Evolutionary conservation across 257 asterid genomes (phyloP).

Genomic region (Cynanchum wilfordii): DNA sequence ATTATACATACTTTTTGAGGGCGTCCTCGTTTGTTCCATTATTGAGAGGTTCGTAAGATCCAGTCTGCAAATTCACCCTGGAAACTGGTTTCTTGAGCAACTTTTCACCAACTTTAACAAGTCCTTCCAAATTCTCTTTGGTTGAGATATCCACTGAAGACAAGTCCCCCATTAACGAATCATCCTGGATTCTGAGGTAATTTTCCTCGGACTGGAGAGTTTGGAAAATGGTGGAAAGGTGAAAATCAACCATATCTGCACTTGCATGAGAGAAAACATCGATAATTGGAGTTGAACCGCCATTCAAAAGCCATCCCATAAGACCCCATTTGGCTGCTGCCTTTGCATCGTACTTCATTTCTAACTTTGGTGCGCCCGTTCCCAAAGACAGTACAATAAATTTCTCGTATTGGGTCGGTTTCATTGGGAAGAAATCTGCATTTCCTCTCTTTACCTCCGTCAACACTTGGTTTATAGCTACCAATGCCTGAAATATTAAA

Average conservation of each 20-base stretch:
- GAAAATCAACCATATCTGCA: slow-evolving; percentile 46
- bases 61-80: slow-evolving; percentile 24
- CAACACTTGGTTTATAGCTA: slow-evolving; percentile 37
- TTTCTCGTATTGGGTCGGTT: slow-evolving; percentile 29
- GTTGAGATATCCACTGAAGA: slow-evolving; percentile 28
- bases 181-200: slow-evolving; percentile 32
- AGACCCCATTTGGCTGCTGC: slow-evolving; percentile 15
- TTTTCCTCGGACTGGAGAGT: slow-evolving; percentile 20
- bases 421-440: slow-evolving; percentile 25
- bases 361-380: slow-evolving; percentile 6
- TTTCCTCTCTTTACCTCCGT: slow-evolving; percentile 24
- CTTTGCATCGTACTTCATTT: slow-evolving; percentile 6
- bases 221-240: slow-evolving; percentile 35
- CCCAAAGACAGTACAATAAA: slow-evolving; percentile 19
- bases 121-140: slow-evolving; percentile 17
- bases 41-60: slow-evolving; percentile 11
- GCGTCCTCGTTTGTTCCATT: slow-evolving; percentile 26
- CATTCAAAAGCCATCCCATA: slow-evolving; percentile 31
- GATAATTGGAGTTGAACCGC: slow-evolving; percentile 31
- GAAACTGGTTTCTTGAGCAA: slow-evolving; percentile 31
- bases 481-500: slow-evolving; percentile 32
- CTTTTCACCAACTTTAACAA: slow-evolving; percentile 26
- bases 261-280: slow-evolving; percentile 40
- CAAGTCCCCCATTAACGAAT: slow-evolving; percentile 20
- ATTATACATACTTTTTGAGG: slow-evolving; percentile 17